Evolutionary conservation across 2,329 filamentous ascomycete species (phyloP), one percentile per base, ranked within the genome.

Genomic region (Pseudocercospora macadamiae): DNA sequence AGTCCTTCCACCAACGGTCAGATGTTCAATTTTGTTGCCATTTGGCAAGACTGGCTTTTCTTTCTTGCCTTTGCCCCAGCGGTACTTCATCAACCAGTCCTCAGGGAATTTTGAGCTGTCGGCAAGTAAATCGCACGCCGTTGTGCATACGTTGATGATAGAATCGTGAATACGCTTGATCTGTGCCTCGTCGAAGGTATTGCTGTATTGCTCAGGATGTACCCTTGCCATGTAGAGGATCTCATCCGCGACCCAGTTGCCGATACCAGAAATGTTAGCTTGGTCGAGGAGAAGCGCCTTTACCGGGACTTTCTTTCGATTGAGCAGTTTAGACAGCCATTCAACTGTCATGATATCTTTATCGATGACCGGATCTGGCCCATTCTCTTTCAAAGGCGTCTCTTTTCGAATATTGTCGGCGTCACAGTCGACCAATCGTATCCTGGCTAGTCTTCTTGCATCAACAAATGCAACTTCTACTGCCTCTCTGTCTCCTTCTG

Each of bases 241-340:
- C 74, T 99, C 95, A 71, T 99, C 95, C 77, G 89, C 92, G 54
- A 99, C 93, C 93, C 93, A 99, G 71, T 97, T 97, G 0, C 95
- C 95, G 62, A 99, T 90, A 6, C 95, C 95, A 69, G 90, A 95
- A 61, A 97, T 89, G 72, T 89, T 89, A 16, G 86, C 83, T 75
- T 99, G 95, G 71, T 97, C 91, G 3, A 97, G 81, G 10, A 99
- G 79, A 18, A 97, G 80, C 0, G 92, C 90, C 73, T 97, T 97
- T 64, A 97, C 84, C 0, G 93, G 93, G 0, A 97, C 90, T 68
- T 86, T 90, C 55, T 93, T 92, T 57, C 82, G 85, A 51, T 77
- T 80, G 78, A 97, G 80, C 73, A 91, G 89, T 55, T 80, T 75
- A n/a, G 74, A 76, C 16, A 99, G 75, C 82, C 90, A 97, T 0